Conservation (phyloP, 2,329 filamentous ascomycete species). For the Emydomyces testavorans region DNA sequence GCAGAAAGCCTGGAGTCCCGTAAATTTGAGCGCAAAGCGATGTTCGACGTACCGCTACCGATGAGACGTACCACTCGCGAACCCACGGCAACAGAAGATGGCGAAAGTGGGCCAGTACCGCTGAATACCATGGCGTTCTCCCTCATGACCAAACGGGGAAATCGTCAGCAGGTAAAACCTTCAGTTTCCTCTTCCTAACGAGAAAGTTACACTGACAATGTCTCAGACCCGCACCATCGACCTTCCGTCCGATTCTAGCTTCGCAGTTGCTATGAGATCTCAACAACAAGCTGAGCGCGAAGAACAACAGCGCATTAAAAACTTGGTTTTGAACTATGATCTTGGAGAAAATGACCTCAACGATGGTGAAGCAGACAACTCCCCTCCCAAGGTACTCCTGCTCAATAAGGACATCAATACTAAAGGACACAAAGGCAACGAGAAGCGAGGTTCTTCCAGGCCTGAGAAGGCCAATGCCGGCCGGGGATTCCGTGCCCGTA, state of each 20-base stretch:
- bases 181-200: background rate
- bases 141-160: conserved; percentile 87
- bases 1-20: conserved; percentile 88
- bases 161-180: conserved; percentile 68
- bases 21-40: conserved; percentile 86
- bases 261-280: conserved; percentile 89
- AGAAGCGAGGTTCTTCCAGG: conserved; percentile 32
- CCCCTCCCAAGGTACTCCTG: conserved; percentile 21
- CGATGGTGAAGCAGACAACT: conserved; percentile 53
- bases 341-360: conserved; percentile 69
- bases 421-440: conserved; percentile 27
- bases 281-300: conserved; percentile 92
- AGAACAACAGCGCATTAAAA: conserved; percentile 98
- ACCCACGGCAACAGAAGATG: conserved; percentile 30
- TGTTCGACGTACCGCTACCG: conserved; percentile 95
- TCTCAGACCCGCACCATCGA: conserved; percentile 77
- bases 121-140: conserved; percentile 85
- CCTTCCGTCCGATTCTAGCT: conserved; percentile 73
- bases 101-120: conserved; percentile 25
- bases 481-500: conserved; percentile 71
- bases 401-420: conserved; percentile 24
- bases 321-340: conserved; percentile 91
- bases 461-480: conserved; percentile 46
- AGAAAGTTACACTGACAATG: conserved; percentile 5
- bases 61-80: conserved; percentile 63